phyloP scores from a whole-genome alignment of 1,139 yeast species.

The Chernovozyma aurita region DNA sequence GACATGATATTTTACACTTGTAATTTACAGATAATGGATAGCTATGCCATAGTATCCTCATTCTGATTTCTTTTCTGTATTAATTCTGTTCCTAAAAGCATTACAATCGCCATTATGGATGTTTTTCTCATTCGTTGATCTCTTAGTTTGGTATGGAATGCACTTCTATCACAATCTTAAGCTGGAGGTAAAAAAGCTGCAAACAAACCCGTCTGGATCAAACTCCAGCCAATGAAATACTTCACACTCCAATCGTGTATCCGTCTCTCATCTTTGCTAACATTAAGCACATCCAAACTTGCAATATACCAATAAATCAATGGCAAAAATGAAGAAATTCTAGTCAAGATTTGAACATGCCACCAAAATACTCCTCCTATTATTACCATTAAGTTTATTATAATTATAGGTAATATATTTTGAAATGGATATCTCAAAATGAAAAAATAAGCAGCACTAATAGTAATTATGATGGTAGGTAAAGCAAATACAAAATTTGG shows the following conservation, averaged over 20 bases:
- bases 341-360: constrained; percentile 82
- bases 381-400: constrained; percentile 39
- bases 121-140: too few relatives aligned
- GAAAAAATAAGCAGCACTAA: constrained; percentile 28
- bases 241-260: constrained; percentile 22
- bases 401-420: constrained; percentile 26
- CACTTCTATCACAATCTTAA: constrained; percentile 16
- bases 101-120: too few relatives aligned
- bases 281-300: constrained; percentile 17
- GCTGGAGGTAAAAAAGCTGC: constrained; percentile 77
- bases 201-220: constrained; percentile 57
- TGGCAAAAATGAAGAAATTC: constrained; percentile 77
- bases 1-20: background rate
- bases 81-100: too few relatives aligned
- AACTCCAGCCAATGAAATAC: constrained; percentile 51
- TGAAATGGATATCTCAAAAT: constrained; percentile 32
- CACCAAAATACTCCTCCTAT: constrained; percentile 56
- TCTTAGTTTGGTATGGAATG: too few relatives aligned
- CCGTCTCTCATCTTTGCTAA: constrained; percentile 9
- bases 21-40: background rate
- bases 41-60: too few relatives aligned
- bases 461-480: constrained; percentile 52
- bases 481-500: constrained; percentile 80
- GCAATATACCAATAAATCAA: constrained; percentile 71
- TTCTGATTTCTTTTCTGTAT: too few relatives aligned